Conservation (phyloP, 768 basidiomycete species). For the Termitomyces sp. region DNA sequence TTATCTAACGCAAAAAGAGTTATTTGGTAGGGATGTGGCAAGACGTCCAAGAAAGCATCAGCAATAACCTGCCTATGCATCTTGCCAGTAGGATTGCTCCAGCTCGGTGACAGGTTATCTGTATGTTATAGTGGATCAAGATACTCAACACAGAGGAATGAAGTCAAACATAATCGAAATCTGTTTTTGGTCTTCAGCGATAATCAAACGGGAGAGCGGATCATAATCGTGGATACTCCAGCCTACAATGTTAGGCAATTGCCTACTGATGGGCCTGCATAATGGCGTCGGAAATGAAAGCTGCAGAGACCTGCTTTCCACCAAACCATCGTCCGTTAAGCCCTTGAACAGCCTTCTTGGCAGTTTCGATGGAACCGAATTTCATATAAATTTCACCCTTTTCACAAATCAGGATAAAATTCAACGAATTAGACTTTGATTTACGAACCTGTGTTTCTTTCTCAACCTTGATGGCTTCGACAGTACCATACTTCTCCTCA, state of each 20-base stretch:
- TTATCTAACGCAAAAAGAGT: constrained; percentile 33
- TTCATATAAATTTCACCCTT: constrained; percentile 98
- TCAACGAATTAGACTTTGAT: background rate
- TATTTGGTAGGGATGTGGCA: constrained; percentile 23
- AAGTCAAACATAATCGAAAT: constrained; percentile 28
- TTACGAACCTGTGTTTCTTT: constrained; percentile 79
- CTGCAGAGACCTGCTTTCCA: constrained; percentile 81
- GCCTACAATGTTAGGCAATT: constrained; percentile 8
- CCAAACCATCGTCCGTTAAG: constrained; percentile 98
- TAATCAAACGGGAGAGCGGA: constrained; percentile 17
- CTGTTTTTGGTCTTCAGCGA: constrained; percentile 25
- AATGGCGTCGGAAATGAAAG: constrained; percentile 90
- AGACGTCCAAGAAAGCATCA: constrained; percentile 24
- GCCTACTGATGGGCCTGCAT: constrained; percentile 84
- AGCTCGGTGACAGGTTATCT: constrained; percentile 19
- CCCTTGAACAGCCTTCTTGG: constrained; percentile 81
- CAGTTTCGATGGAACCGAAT: constrained; percentile 73
- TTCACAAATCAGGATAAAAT: background rate
- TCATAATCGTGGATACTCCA: constrained; percentile 24
- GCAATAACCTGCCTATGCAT: constrained; percentile 36
- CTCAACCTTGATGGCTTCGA: constrained; percentile 87
- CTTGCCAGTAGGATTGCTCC: constrained; percentile 16
- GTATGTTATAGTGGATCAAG: constrained; percentile 24
- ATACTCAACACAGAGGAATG: constrained; percentile 23
- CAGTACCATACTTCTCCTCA: constrained; percentile 83